Base-by-base conservation (phyloP, 805 yeast species). In the Yarrowia sp. region DNA sequence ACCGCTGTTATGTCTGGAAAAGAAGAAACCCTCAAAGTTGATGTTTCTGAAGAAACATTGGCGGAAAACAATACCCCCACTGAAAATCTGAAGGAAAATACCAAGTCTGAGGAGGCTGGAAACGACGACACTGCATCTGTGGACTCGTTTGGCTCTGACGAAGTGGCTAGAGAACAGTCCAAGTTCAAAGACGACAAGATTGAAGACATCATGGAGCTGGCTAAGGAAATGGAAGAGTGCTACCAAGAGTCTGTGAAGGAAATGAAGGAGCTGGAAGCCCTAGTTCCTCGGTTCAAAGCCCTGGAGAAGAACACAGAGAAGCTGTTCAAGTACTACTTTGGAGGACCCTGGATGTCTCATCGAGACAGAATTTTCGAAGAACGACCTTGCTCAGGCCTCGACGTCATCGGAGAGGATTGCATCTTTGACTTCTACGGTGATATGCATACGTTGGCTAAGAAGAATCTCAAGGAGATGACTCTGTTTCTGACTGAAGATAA, bases 321-420 rank as follows among this genome's bases (percentile, higher is more conserved):
- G 31, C 56, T 49, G 31, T 49, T 33, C 41, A 49, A 33, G 41
- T 49, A 49, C 41, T 49, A 49, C n/a, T 49, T 49, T 16, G n/a
- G 31, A 10, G 56, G 56, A 0, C 56, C 56, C 10, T 49, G 56
- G 56, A 32, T 14, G 29, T 33, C 56, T 16, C 56, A 49, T 22
- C 39, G 56, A n/a, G 56, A 49, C 9, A 16, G 56, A 2, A 49
- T 49, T 4, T 18, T 13, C n/a, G 14, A 7, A 1, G 31, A 21
- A 12, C 21, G 39, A 1, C 39, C 56, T n/a, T 13, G 21, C 19
- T 29, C 19, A 21, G 22, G 29, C 3, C 21, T 7, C 14, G 14
- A 31, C 19, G 29, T 47, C 5, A 5, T 19, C 6, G 56, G 56
- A 22, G 56, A 49, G 5, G 56, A 49, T 24, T 16, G 29, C 31